phyloP scores from a whole-genome alignment of 192 early-diverging fungal genomes.

The Coemansia sp. region DNA sequence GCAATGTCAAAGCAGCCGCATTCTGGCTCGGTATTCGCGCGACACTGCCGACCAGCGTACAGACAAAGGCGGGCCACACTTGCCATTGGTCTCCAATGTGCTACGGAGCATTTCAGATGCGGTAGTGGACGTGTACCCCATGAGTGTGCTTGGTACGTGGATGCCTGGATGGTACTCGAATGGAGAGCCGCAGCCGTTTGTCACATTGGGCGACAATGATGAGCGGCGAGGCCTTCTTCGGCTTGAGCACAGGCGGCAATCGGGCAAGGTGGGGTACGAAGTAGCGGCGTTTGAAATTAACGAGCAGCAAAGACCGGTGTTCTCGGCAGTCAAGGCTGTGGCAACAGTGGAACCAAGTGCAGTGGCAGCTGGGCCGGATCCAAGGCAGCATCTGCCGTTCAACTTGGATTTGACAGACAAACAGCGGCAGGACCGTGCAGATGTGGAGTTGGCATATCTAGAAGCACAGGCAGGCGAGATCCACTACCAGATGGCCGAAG shows the following conservation, averaged over 20 bases:
- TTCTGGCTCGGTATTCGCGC: slow-evolving; percentile 35
- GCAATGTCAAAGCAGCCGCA: slow-evolving; percentile 7
- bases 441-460: slow-evolving; percentile 76
- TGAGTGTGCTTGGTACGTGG: slow-evolving; percentile 33
- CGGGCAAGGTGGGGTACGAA: slow-evolving; percentile 44
- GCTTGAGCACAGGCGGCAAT: slow-evolving; percentile 40
- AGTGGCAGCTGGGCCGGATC: background rate
- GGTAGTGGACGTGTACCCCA: slow-evolving; percentile 29
- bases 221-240: slow-evolving; percentile 24
- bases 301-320: slow-evolving; percentile 19
- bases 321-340: slow-evolving; percentile 7
- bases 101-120: slow-evolving; percentile 32
- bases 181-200: slow-evolving; percentile 19
- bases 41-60: slow-evolving; percentile 12
- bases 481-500: slow-evolving; percentile 82
- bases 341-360: background rate
- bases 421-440: slow-evolving; percentile 70
- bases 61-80: background rate
- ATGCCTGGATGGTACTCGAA: slow-evolving; percentile 54
- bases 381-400: slow-evolving; percentile 68
- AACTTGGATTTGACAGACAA: slow-evolving; percentile 80
- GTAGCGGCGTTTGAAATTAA: slow-evolving; percentile 33
- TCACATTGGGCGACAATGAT: slow-evolving; percentile 29
- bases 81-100: background rate
- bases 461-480: slow-evolving; percentile 57